Conservation (phyloP, 257 asterid species). For the Paraleonurus japonicus region DNA sequence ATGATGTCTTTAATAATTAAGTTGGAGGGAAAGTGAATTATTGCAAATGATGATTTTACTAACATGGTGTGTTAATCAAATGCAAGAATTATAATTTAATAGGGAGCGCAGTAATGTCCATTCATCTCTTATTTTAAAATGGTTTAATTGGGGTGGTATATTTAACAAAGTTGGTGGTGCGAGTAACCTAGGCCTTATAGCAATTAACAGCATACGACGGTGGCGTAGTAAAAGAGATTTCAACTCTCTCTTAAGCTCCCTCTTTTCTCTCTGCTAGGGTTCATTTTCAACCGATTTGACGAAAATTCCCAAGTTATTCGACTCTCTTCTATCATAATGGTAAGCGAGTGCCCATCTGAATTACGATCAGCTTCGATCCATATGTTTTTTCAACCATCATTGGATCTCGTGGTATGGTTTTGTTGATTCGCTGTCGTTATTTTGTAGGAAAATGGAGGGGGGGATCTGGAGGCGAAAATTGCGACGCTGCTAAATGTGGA, state of each 20-base stretch:
- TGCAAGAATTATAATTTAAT: too few species aligned
- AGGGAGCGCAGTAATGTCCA: too few species aligned
- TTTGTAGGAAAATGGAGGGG: constrained; percentile 65
- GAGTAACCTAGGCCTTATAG: too few species aligned
- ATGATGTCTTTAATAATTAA: too few species aligned
- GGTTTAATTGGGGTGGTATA: too few species aligned
- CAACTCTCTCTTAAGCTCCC: constrained; percentile 19
- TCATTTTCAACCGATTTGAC: constrained; percentile 7
- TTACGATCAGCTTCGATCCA: neutral
- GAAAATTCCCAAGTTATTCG: constrained; percentile 2
- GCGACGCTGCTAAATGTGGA: constrained; percentile 74
- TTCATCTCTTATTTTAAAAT: too few species aligned
- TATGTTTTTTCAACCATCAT: neutral
- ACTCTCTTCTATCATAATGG: constrained; percentile 23
- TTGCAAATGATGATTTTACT: too few species aligned
- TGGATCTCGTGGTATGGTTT: constrained; percentile 21
- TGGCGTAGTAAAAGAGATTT: constrained; percentile 20
- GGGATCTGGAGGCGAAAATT: constrained; percentile 64
- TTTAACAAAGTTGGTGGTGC: too few species aligned
- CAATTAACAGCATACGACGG: too few species aligned
- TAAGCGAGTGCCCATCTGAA: neutral
- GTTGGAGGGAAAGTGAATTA: too few species aligned
- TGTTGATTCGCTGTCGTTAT: neutral
- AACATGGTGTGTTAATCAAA: too few species aligned
- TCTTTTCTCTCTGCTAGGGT: constrained; percentile 23